Evolutionary conservation across 441 rosid species (phyloP).

Genomic region (Gossypium aridum): DNA sequence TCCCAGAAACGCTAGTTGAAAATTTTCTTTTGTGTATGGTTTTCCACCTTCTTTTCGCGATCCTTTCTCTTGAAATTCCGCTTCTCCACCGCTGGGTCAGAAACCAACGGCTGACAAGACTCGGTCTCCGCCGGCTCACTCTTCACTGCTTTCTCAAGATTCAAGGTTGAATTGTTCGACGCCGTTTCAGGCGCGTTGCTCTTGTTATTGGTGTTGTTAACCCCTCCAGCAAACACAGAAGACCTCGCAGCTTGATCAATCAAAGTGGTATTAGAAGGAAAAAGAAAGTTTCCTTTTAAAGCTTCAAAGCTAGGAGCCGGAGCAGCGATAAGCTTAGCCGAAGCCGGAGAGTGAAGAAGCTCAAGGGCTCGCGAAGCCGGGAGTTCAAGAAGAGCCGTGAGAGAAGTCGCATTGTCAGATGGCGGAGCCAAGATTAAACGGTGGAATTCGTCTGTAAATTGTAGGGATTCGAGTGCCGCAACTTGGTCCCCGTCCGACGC

Average conservation of each 20-base stretch:
- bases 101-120: slow-evolving; percentile 38
- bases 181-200: slow-evolving; percentile 37
- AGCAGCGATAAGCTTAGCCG: slow-evolving; percentile 18
- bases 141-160: slow-evolving; percentile 55
- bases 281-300: slow-evolving; percentile 19
- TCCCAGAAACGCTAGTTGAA: slow-evolving; percentile 14
- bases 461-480: slow-evolving; percentile 44
- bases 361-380: slow-evolving; percentile 70
- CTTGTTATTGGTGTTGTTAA: slow-evolving; percentile 12
- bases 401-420: slow-evolving; percentile 49
- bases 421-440: slow-evolving; percentile 42
- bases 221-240: slow-evolving; percentile 45
- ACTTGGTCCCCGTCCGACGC: slow-evolving; percentile 17
- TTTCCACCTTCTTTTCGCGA: slow-evolving; percentile 59
- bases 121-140: slow-evolving; percentile 59
- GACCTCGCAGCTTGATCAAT: slow-evolving; percentile 56
- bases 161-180: slow-evolving; percentile 47
- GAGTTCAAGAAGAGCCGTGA: slow-evolving; percentile 88
- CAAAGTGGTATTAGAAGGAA: slow-evolving; percentile 39
- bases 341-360: slow-evolving; percentile 65
- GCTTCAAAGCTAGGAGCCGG: slow-evolving; percentile 8
- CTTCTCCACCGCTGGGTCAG: slow-evolving; percentile 44
- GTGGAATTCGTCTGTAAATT: slow-evolving; percentile 57
- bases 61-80: slow-evolving; percentile 67
- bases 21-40: background rate